phyloP scores from a whole-genome alignment of 2,329 filamentous ascomycete genomes.

The Dryadomyces quercivorus region DNA sequence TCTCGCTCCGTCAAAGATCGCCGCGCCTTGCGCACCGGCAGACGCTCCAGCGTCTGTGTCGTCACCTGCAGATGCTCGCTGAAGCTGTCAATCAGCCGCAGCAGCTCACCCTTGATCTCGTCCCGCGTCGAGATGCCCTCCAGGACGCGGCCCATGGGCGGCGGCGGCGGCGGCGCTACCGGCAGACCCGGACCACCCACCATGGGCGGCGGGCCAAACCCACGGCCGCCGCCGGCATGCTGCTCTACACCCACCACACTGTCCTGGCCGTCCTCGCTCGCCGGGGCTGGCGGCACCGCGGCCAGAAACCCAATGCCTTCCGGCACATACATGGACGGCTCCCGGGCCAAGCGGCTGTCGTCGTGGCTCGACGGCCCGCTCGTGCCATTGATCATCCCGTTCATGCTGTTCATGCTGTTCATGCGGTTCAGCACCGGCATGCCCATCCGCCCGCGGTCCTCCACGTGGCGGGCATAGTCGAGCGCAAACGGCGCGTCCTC shows the following conservation, averaged over 20 bases:
- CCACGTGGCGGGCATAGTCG: constrained; percentile 20
- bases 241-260: neutral
- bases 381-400: neutral
- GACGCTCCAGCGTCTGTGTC: constrained; percentile 15
- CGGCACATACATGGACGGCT: constrained; percentile 47
- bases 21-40: constrained; percentile 16
- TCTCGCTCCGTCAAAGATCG: neutral
- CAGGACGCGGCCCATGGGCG: constrained; percentile 34
- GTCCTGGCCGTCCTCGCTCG: neutral
- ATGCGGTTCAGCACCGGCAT: too few species aligned
- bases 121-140: constrained; percentile 18
- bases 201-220: neutral
- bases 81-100: constrained; percentile 21
- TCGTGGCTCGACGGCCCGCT: constrained; percentile 9
- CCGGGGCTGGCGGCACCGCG: constrained; percentile 23
- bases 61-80: constrained; percentile 19
- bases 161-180: constrained; percentile 13
- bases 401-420: neutral
- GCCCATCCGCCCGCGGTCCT: constrained; percentile 4
- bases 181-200: neutral
- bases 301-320: constrained; percentile 20
- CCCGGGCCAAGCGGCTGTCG: constrained; percentile 24
- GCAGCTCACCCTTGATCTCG: constrained; percentile 20
- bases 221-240: neutral
- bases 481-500: constrained; percentile 37